Base-by-base conservation (phyloP, 108 stramenopile species). In the Conticribra weissflogii region DNA sequence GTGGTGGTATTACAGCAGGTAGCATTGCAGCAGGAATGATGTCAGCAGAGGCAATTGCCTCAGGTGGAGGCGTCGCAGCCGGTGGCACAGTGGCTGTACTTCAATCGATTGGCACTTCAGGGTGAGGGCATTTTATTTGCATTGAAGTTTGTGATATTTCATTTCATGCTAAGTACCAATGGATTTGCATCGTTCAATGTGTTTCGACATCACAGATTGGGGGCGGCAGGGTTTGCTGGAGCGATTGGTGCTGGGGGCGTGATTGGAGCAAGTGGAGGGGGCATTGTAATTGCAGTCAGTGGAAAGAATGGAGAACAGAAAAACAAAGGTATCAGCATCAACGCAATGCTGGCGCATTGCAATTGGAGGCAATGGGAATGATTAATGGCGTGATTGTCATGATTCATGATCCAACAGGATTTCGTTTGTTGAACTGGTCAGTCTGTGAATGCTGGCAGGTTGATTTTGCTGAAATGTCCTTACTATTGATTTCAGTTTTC, bases 61-160 rank as follows among this genome's bases (percentile, higher is more conserved):
- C 15, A 19, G 50, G 57, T 16, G 68, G 68, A 22, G 49, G 55
- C 23, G 41, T 59, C 30, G 28, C 50, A 31, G 68, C 68, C 44
- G 57, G 69, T 61, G 69, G 69, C 29, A 62, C 51, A 34, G 69
- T 60, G 15, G 69, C 69, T 24, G 60, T 59, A 24, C 44, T 70
- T 18, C 69, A 70, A 41, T 54, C 52, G 2, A 59, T 70, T 3
- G 57, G 69, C 15, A 46, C 69, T 15, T 58, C 25, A 27, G 69
- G 69, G 36, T 41, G 12, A 41, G 36, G n/a, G n/a, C n/a, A n/a
- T n/a, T n/a, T n/a, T n/a, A n/a, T n/a, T n/a, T n/a, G n/a, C n/a
- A n/a, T n/a, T n/a, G n/a, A n/a, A n/a, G n/a, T n/a, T n/a, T 12
- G 12, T 9, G 36, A 41, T 41, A 41, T 12, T 9, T 41, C 36